Evolutionary conservation across 345 rosid genomes (phyloP), one percentile per base, ranked within the genome.

Genomic region (Lepidium aucheri): DNA sequence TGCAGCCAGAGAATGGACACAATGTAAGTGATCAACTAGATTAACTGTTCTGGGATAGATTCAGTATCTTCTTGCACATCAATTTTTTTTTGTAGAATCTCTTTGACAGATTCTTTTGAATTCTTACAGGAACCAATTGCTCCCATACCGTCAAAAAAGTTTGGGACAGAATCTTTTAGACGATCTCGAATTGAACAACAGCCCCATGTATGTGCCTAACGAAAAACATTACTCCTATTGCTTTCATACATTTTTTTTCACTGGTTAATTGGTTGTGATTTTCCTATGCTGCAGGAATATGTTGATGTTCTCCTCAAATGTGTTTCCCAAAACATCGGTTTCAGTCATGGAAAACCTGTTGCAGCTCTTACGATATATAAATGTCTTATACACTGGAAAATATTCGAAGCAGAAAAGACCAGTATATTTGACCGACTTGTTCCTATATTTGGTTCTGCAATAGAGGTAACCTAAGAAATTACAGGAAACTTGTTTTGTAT

Each of bases 371-470:
- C 97, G 33, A 84, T 90, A 28, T 93, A 90, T 74, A 90, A 79
- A 78, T 93, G 98, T 76, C 96, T 93, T 80, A 80, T 93, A 63
- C 80, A 77, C 56, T 90, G 99, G 97, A 86, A 68, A 76, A 79
- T 86, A 46, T 88, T 94, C 72, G 99, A 90, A 85, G 95, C 89
- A 43, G 97, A 94, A 70, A 90, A 78, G 79, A 94, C 96, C 24
- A 94, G 87, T 69, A 89, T 94, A 8, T 94, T 94, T 75, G 99
- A 94, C 77, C 86, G 88, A 49, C 83, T 94, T 56, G 88, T 94
- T 83, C 92, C 86, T 66, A 64, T 86, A 83, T 84, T 90, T 77
- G 97, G 95, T 63, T 84, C 95, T 79, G 95, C 94, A 16, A 80
- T 94, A 43, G 97, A 86, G 97, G 99, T 88, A 76, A 73, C 26